phyloP scores from a whole-genome alignment of 441 rosid species.

The Populus tomentosa region DNA sequence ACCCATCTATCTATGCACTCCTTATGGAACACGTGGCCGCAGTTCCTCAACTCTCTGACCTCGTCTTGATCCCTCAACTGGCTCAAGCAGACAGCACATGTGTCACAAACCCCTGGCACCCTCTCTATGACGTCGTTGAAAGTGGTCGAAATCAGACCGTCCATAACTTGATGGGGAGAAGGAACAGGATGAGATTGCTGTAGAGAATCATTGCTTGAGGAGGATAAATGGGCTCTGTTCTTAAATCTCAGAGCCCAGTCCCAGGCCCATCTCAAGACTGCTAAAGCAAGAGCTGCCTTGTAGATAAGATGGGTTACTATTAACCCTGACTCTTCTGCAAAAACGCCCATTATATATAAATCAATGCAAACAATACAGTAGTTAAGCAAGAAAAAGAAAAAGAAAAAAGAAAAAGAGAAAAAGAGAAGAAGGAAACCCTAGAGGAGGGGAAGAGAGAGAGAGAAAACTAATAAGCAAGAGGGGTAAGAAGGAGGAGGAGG shows the following conservation, averaged over 20 bases:
- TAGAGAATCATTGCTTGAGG: conserved; percentile 2
- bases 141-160: conserved; percentile 48
- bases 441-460: background rate
- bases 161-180: conserved; percentile 45
- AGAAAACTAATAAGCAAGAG: too few species aligned
- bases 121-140: conserved; percentile 51
- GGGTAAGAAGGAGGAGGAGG: too few species aligned
- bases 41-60: conserved; percentile 72
- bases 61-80: conserved; percentile 45
- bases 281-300: conserved; percentile 59
- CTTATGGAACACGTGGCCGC: conserved; percentile 79
- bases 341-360: conserved; percentile 45
- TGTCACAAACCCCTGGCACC: conserved; percentile 35
- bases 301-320: conserved; percentile 52
- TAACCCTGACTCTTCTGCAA: conserved; percentile 54
- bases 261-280: conserved; percentile 62
- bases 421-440: background rate
- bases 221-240: conserved; percentile 28
- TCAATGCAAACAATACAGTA: background rate
- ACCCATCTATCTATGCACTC: conserved; percentile 90
- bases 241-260: conserved; percentile 48
- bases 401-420: too few species aligned
- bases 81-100: conserved; percentile 72
- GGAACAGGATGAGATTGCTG: conserved; percentile 17
- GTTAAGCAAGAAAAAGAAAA: background rate